Evolutionary conservation across 164 flowering plant species (phyloP).

Genomic region (Echeveria elegans): DNA sequence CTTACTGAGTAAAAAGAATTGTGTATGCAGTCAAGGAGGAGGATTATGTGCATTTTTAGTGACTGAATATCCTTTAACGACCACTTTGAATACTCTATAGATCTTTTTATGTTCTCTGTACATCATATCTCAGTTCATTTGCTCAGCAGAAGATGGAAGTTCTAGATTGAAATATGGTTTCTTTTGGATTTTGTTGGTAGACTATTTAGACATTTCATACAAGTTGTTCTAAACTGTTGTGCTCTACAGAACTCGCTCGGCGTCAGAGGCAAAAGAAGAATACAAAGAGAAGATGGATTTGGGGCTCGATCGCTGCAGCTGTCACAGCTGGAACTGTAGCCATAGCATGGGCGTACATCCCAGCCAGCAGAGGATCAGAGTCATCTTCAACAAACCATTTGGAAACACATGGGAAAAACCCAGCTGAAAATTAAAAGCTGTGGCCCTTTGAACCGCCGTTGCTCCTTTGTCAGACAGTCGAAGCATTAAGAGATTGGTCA

Average conservation of each 20-base stretch:
- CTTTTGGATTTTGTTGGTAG: neutral
- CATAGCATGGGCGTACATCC: constrained; percentile 56
- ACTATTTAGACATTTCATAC: neutral
- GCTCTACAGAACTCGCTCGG: constrained; percentile 45
- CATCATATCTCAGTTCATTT: neutral
- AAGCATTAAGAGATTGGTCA: neutral
- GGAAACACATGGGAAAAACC: constrained; percentile 8
- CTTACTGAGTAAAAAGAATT: no score
- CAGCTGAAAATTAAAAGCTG: neutral
- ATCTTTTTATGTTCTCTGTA: neutral
- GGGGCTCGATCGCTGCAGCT: constrained; percentile 59
- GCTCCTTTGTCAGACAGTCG: no score
- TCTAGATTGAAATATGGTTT: neutral
- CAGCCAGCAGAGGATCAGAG: constrained; percentile 31
- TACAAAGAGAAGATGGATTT: constrained; percentile 63
- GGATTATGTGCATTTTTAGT: neutral
- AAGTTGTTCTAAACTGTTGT: neutral
- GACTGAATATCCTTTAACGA: neutral
- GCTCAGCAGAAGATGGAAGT: neutral
- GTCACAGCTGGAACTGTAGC: constrained; percentile 52
- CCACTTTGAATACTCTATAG: neutral
- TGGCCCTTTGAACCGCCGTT: neutral
- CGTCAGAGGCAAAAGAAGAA: constrained; percentile 48
- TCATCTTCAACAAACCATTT: constrained; percentile 19
- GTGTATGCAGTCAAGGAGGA: no score